Evolutionary conservation across 805 yeast species (phyloP).

Genomic region (Lipomyces kockii): DNA sequence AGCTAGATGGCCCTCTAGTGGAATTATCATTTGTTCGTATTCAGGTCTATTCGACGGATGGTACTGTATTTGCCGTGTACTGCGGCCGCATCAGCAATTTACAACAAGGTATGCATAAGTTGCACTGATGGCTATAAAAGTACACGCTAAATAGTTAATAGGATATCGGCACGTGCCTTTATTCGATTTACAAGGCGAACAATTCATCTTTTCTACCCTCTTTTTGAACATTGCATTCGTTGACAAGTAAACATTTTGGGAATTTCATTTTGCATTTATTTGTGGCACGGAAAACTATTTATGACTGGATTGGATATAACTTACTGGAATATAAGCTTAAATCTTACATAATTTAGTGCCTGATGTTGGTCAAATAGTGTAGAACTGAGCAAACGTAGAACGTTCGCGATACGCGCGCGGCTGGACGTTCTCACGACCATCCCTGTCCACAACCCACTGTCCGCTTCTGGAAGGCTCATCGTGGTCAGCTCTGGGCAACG

Average conservation of each 20-base stretch:
- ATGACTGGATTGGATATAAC: background rate
- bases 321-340: background rate
- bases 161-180: conserved; percentile 76
- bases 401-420: background rate
- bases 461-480: no score
- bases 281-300: background rate
- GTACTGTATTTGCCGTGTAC: conserved; percentile 57
- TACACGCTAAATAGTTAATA: background rate
- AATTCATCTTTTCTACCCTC: conserved; percentile 62
- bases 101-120: conserved; percentile 57
- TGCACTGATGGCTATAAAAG: background rate
- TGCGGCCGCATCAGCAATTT: conserved; percentile 66
- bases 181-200: conserved; percentile 80
- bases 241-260: conserved; percentile 27
- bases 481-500: background rate
- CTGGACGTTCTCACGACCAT: background rate
- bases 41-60: conserved; percentile 43
- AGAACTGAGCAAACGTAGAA: background rate
- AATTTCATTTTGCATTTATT: background rate
- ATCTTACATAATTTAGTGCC: background rate
- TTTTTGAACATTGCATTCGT: conserved; percentile 47
- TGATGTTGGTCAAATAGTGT: background rate
- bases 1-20: conserved; percentile 42
- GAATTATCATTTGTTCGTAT: conserved; percentile 48
- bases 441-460: no score